phyloP scores from a whole-genome alignment of 345 rosid species.

The Isatis tinctoria region DNA sequence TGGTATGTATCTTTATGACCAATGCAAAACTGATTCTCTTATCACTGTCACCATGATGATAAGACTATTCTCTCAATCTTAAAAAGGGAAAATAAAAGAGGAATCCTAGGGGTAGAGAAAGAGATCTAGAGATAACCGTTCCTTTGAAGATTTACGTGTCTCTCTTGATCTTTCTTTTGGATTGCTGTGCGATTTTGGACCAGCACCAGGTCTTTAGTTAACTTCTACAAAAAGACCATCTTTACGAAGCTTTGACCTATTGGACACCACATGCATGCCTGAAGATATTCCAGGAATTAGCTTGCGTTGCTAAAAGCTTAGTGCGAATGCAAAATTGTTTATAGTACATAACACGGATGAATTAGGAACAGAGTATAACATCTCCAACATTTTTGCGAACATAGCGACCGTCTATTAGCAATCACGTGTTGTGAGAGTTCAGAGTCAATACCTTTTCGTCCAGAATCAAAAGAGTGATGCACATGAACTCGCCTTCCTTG shows the following conservation, averaged over 20 bases:
- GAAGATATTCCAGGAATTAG: constrained; percentile 56
- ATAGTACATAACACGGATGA: too few relatives aligned
- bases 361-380: too few relatives aligned
- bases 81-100: not conserved
- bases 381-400: too few relatives aligned
- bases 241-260: constrained; percentile 48
- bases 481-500: too few relatives aligned
- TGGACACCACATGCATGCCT: constrained; percentile 44
- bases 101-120: not conserved
- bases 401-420: too few relatives aligned
- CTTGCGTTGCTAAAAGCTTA: too few relatives aligned
- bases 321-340: too few relatives aligned
- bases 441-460: too few relatives aligned
- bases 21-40: not conserved
- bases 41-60: not conserved
- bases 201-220: constrained; percentile 43
- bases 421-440: too few relatives aligned
- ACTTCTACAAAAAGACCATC: constrained; percentile 51
- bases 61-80: not conserved
- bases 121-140: constrained; percentile 61
- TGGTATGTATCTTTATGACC: not conserved
- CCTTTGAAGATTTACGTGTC: constrained; percentile 49
- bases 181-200: constrained; percentile 76
- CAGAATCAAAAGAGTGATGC: too few relatives aligned
- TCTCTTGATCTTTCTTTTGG: constrained; percentile 72